These are phyloP conservation scores for Fraxinus pennsylvanica DNA, from an alignment of 257 asterid genomes.

Conservation along the genomic window DNA sequence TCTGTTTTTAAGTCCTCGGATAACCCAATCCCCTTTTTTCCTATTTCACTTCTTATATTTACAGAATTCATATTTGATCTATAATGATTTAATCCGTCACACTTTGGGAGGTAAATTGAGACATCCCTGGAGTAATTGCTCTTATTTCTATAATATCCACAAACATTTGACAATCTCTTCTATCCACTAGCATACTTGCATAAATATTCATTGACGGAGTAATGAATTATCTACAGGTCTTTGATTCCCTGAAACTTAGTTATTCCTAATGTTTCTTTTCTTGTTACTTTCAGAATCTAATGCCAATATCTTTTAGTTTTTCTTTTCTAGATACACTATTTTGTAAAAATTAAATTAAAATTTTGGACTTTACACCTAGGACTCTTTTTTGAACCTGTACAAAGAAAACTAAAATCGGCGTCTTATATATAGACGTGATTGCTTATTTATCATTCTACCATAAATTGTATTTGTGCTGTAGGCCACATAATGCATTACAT, in stretches of 20 bases:
- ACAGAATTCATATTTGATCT: conserved; percentile 1
- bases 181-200: not conserved
- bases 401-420: not conserved
- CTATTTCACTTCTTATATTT: not conserved
- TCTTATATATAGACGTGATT: not conserved
- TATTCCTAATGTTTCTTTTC: not conserved
- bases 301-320: not conserved
- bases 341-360: not conserved
- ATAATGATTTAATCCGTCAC: not conserved
- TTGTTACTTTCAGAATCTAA: conserved; percentile 2
- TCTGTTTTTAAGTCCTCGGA: not conserved
- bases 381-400: not conserved
- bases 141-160: not conserved
- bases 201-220: not conserved
- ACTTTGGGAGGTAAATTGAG: not conserved
- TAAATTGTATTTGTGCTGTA: not conserved
- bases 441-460: not conserved
- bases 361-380: not conserved
- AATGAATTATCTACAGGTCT: not conserved
- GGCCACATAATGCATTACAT: not conserved
- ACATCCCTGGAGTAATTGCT: not conserved
- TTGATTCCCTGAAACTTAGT: not conserved
- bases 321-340: not conserved
- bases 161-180: not conserved
- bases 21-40: not conserved